Evolutionary conservation across 805 yeast genomes (phyloP).

Genomic region (Nakazawaea sp.): DNA sequence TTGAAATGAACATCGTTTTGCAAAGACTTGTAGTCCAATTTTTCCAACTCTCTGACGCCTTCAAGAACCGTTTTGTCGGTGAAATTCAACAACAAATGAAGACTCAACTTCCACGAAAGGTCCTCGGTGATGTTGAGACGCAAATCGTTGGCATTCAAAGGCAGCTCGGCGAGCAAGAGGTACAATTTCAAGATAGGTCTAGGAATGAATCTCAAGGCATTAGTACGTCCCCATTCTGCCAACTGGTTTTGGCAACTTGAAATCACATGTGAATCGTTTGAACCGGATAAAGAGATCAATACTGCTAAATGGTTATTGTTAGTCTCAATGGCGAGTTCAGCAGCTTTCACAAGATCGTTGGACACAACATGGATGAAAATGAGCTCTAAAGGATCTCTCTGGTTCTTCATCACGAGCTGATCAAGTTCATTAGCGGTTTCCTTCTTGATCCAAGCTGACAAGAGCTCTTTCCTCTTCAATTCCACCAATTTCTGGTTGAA

Average conservation of each 20-base stretch:
- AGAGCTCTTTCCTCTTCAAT: constrained; percentile 31
- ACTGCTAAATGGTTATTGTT: constrained; percentile 67
- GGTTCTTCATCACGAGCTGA: constrained; percentile 17
- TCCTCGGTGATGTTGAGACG: constrained; percentile 31
- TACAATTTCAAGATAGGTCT: constrained; percentile 48
- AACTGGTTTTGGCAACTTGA: constrained; percentile 56
- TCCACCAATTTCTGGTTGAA: constrained; percentile 3
- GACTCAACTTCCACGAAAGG: constrained; percentile 59
- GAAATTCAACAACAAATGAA: constrained; percentile 53
- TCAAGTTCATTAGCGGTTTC: constrained; percentile 31
- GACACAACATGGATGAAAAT: constrained; percentile 44
- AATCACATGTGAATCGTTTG: constrained; percentile 55
- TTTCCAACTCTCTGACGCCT: constrained; percentile 11
- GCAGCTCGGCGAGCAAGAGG: constrained; percentile 53
- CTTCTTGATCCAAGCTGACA: constrained; percentile 52
- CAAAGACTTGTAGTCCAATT: constrained; percentile 1
- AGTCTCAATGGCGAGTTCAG: constrained; percentile 50
- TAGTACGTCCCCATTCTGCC: constrained; percentile 51
- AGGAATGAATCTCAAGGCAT: constrained; percentile 42
- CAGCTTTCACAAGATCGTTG: constrained; percentile 58
- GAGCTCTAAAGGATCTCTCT: constrained; percentile 37
- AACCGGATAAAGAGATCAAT: constrained; percentile 61
- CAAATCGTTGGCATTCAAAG: constrained; percentile 21
- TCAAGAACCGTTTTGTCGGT: constrained; percentile 13
- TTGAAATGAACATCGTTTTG: constrained; percentile 17